Evolutionary conservation across 1,284 basidiomycete species (phyloP), one percentile per base, ranked within the genome.

Genomic region (Inonotus obliquus): DNA sequence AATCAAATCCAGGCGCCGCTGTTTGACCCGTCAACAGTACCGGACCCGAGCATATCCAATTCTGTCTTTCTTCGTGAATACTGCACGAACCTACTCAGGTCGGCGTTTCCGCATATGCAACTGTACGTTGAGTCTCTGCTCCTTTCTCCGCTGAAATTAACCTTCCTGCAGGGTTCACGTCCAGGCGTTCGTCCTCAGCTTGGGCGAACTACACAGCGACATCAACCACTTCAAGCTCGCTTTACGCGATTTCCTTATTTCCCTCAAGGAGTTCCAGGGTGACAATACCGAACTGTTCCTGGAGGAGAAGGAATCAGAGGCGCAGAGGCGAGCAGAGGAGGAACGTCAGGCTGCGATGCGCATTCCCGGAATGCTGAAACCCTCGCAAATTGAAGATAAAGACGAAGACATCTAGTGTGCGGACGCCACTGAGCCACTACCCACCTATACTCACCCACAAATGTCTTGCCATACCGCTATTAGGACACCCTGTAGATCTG

Each of bases 321-420:
- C 81, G 61, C 77, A 86, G 67, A 72, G 75, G 65, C 83, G 84
- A 75, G 81, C 86, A 0, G 85, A 88, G 65, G 89, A 87, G 64
- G 95, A 98, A 76, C 87, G 90, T 60, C 86, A 94, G 76, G 83
- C 87, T 37, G 96, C 96, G 19, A 91, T 93, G 81, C 86, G 92
- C 67, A 94, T 99, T 65, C 97, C 96, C n/a, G 97, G 97, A 60
- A 94, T 99, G 92, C 83, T 98, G 73, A 98, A 98, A 76, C 96
- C 96, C 35, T 91, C 89, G 68, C 92, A 96, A 76, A 73, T 97
- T 72, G 93, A 96, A 71, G 94, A 96, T 77, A 89, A 89, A 75
- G 91, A 93, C 72, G 92, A 94, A 74, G 89, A 91, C 71, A 86
- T 91, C 69, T 90, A 74, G 82, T 21, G 17, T 19, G 32, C 32